These are phyloP conservation scores for Curvularia hawaiiensis DNA, from an alignment of 2,329 filamentous ascomycete genomes.

Conservation along the genomic window DNA sequence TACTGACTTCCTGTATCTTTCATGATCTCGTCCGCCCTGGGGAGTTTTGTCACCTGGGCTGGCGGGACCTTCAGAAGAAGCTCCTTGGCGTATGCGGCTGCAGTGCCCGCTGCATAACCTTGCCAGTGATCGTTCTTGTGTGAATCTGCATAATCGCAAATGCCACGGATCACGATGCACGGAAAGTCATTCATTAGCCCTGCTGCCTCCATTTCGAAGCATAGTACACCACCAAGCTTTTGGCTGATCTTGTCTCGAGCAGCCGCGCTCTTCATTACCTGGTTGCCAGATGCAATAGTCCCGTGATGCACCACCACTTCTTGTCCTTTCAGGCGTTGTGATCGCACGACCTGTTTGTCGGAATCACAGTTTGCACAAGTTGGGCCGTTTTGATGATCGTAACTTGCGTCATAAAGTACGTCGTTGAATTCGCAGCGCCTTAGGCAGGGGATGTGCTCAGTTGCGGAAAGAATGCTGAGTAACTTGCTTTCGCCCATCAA, in stretches of 20 bases:
- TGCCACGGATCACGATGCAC: conserved; percentile 31
- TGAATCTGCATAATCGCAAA: conserved; percentile 30
- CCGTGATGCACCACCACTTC: conserved; percentile 46
- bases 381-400: conserved; percentile 19
- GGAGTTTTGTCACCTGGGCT: neutral
- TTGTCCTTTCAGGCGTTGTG: conserved; percentile 9
- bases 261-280: conserved; percentile 49
- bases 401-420: conserved; percentile 23
- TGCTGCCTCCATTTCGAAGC: conserved; percentile 20
- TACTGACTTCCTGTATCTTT: neutral
- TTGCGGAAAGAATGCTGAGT: conserved; percentile 5
- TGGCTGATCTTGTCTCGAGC: conserved; percentile 44
- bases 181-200: neutral
- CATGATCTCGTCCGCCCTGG: neutral
- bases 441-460: conserved; percentile 12
- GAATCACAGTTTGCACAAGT: conserved; percentile 15
- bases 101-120: conserved; percentile 26
- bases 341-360: conserved; percentile 2
- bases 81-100: conserved; percentile 21
- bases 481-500: conserved; percentile 3
- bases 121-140: conserved; percentile 16
- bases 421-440: conserved; percentile 13
- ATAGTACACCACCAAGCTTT: conserved; percentile 25
- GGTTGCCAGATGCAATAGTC: conserved; percentile 49
- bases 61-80: neutral